Evolutionary conservation across 768 basidiomycete genomes (phyloP).

Genomic region (Kwoniella bestiolae): DNA sequence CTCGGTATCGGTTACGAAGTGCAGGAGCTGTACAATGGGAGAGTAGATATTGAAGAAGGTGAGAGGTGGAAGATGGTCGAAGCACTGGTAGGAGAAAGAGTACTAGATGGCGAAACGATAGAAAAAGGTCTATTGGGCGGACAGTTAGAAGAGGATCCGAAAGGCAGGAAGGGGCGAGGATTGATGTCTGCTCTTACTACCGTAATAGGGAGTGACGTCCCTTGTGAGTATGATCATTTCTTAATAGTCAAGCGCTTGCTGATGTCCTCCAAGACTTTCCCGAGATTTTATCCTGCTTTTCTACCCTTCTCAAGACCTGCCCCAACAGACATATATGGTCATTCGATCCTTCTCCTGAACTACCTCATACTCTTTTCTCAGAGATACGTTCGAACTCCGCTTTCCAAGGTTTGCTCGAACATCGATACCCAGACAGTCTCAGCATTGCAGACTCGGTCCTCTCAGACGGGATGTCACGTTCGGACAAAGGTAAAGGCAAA

Average conservation of each 20-base stretch:
- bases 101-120: conserved; percentile 31
- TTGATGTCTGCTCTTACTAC: conserved; percentile 37
- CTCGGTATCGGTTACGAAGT: conserved; percentile 40
- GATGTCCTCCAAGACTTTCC: conserved; percentile 15
- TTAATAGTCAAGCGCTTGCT: too few relatives aligned
- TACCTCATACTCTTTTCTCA: conserved; percentile 78
- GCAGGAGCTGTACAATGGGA: conserved; percentile 23
- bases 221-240: too few relatives aligned
- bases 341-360: conserved; percentile 68
- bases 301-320: conserved; percentile 57
- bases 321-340: conserved; percentile 71
- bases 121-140: conserved; percentile 39
- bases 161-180: conserved; percentile 19
- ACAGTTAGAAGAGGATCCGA: conserved; percentile 2
- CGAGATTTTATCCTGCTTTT: conserved; percentile 63
- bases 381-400: conserved; percentile 75
- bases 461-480: background rate
- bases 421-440: conserved; percentile 6
- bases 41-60: background rate
- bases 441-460: background rate
- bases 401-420: conserved; percentile 46
- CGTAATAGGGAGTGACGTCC: conserved; percentile 31
- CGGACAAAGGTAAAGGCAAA: conserved; percentile 36
- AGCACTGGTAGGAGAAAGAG: conserved; percentile 23
- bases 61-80: conserved; percentile 29